Percentiles rank a stretch among this genome's conserved stretches.
These are phyloP conservation scores for Akanthomyces muscarius DNA, from an alignment of 2,329 filamentous ascomycete genomes.

Conservation along the genomic window DNA sequence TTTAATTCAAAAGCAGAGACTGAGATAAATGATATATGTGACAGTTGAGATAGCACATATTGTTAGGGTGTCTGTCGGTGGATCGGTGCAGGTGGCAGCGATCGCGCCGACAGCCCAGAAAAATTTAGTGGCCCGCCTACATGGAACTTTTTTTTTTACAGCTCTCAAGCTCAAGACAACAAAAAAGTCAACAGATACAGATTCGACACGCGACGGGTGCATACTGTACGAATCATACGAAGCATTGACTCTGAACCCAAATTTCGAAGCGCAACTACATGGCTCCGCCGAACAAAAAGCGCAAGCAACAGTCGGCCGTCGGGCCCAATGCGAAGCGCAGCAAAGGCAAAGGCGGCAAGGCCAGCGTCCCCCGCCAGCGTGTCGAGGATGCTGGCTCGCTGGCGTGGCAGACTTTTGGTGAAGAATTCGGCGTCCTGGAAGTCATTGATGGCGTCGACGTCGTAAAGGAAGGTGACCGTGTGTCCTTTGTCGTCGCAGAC, in stretches of 20 bases:
- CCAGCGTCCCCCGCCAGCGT: slow-evolving; percentile 21
- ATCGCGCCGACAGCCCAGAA: slow-evolving; percentile 6
- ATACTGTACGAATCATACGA: neutral
- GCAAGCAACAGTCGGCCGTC: slow-evolving; percentile 33
- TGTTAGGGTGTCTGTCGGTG: neutral
- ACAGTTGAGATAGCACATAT: neutral
- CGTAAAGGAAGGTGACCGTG: slow-evolving; percentile 58
- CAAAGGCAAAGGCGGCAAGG: slow-evolving; percentile 33
- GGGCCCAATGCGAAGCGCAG: slow-evolving; percentile 35
- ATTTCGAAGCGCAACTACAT: slow-evolving; percentile 23
- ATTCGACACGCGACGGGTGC: neutral
- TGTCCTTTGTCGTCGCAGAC: slow-evolving; percentile 50
- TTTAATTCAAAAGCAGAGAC: neutral
- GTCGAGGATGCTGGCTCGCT: slow-evolving; percentile 46
- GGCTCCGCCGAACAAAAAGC: slow-evolving; percentile 34
- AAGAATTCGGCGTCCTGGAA: slow-evolving; percentile 88
- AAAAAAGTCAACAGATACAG: neutral
- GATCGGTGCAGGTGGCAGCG: slow-evolving; percentile 12
- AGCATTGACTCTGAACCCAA: neutral
- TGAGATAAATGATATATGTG: neutral
- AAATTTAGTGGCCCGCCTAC: slow-evolving; percentile 4
- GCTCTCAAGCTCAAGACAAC: neutral
- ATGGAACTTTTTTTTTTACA: neutral
- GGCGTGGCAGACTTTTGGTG: slow-evolving; percentile 72
- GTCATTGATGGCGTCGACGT: slow-evolving; percentile 90